Evolutionary conservation across 116 monocot genomes (phyloP).

Genomic region (Papilionanthe hybrid): DNA sequence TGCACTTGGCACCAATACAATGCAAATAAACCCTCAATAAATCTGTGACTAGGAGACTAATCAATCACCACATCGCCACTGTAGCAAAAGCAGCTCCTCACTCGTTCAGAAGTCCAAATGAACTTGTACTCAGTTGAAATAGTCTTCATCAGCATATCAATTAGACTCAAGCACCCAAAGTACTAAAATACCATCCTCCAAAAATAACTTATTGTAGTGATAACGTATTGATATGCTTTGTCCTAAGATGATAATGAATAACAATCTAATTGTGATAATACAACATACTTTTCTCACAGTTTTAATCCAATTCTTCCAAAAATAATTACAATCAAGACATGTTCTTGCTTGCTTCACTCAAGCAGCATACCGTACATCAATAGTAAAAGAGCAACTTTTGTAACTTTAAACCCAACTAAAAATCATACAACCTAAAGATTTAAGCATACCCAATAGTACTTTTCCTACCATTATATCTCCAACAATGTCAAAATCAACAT

Average conservation of each 20-base stretch:
- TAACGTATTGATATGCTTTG: neutral
- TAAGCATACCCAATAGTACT: neutral
- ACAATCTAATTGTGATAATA: neutral
- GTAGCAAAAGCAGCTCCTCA: too few relatives aligned
- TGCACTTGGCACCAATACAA: too few relatives aligned
- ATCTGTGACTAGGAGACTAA: too few relatives aligned
- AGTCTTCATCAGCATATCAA: too few relatives aligned
- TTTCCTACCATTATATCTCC: neutral
- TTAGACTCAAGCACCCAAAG: too few relatives aligned
- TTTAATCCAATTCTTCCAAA: neutral
- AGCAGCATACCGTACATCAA: neutral
- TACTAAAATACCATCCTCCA: too few relatives aligned
- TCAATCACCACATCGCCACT: too few relatives aligned
- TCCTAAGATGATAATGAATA: neutral
- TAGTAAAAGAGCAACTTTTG: neutral
- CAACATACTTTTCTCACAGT: neutral
- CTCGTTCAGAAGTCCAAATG: too few relatives aligned
- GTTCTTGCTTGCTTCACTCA: neutral
- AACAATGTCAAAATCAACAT: neutral
- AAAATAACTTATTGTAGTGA: neutral
- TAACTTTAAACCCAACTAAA: neutral
- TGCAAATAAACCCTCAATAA: too few relatives aligned
- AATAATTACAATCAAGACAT: neutral
- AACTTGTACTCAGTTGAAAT: too few relatives aligned
- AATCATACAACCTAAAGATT: neutral